phyloP scores from a whole-genome alignment of 225 moss, liverwort and hornwort species.

The Asterella californica region DNA sequence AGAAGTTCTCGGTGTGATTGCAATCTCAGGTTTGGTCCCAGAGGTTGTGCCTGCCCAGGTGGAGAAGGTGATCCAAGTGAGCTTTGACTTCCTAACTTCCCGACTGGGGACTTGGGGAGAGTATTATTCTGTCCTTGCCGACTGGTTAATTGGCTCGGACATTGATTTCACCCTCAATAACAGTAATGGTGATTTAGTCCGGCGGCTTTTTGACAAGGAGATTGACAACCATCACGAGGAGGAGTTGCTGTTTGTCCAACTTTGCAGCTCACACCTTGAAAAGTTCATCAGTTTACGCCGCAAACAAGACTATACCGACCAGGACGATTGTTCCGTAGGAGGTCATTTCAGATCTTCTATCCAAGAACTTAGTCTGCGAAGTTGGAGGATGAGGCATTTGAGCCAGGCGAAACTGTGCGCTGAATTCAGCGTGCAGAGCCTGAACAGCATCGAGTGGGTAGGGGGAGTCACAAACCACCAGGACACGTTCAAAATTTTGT shows the following conservation, averaged over 20 bases:
- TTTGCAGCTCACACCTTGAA: slow-evolving; percentile 71
- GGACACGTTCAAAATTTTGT: slow-evolving; percentile 87
- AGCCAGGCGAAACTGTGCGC: slow-evolving; percentile 58
- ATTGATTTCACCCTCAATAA: slow-evolving; percentile 44
- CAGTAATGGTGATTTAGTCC: slow-evolving; percentile 61
- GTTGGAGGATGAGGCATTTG: slow-evolving; percentile 70
- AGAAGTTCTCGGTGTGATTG: slow-evolving; percentile 61
- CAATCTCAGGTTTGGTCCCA: slow-evolving; percentile 37
- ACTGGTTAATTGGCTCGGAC: slow-evolving; percentile 76
- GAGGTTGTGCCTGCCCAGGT: slow-evolving; percentile 74
- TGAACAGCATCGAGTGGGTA: slow-evolving; percentile 78
- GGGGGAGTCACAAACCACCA: slow-evolving; percentile 96
- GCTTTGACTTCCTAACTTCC: slow-evolving; percentile 67
- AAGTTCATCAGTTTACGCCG: slow-evolving; percentile 1
- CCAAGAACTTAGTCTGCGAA: slow-evolving; percentile 6
- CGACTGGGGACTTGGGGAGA: slow-evolving; percentile 69
- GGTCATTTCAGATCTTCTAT: not conserved
- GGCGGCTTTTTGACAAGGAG: slow-evolving; percentile 93
- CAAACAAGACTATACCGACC: not conserved
- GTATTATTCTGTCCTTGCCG: slow-evolving; percentile 67
- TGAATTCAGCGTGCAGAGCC: slow-evolving; percentile 56
- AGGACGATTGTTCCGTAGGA: not conserved
- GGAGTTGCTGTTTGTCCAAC: slow-evolving; percentile 88
- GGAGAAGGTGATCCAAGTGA: slow-evolving; percentile 84
- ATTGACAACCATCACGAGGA: slow-evolving; percentile 99